Base-by-base conservation (phyloP, 2,329 filamentous ascomycete genomes). In the Alternaria sp. region DNA sequence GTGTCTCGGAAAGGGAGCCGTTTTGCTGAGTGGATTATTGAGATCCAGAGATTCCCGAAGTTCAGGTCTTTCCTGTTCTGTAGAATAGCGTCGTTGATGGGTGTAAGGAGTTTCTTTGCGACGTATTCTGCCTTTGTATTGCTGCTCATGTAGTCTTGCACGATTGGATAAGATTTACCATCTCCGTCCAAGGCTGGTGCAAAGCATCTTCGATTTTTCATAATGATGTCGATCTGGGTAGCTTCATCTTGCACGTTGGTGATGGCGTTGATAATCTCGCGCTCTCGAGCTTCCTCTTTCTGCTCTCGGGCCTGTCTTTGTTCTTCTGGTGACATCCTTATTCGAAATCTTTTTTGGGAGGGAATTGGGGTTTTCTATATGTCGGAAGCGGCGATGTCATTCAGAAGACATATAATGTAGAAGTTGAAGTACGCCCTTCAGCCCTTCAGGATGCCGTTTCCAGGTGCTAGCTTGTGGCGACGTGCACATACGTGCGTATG, bases 1-100 rank as follows among this genome's bases (percentile, higher is more conserved):
- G 25, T 48, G 43, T 55, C 22, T n/a, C 53, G 53, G 43, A 55
- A 55, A 9, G 41, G 25, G 43, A 55, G 53, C 12, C 53, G 53
- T 48, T 55, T 55, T 11, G 53, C 53, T 2, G 53, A 55, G 53
- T 55, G 53, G 25, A 55, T 55, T 18, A 55, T 55, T 11, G 41
- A 46, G 32, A 40, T 40, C 53, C 53, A 55, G 53, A 55, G 34
- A 10, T 22, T 11, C 2, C 38, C 25, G 2, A 46, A 38, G 32
- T 34, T 27, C 4, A 45, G 53, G 12, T 44, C 9, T 7, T 54
- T 44, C n/a, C 22, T 25, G 28, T 54, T 54, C 8, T 43, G 27
- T 12, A 44, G 28, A 6, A 54, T 44, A 10, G 51, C 51, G 20
- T 43, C n/a, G 12, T 54, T 34, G 43, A 55, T 48, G 12, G 30